Evolutionary conservation across 2,329 filamentous ascomycete genomes (phyloP).

Genomic region (Elsinoe fawcettii): DNA sequence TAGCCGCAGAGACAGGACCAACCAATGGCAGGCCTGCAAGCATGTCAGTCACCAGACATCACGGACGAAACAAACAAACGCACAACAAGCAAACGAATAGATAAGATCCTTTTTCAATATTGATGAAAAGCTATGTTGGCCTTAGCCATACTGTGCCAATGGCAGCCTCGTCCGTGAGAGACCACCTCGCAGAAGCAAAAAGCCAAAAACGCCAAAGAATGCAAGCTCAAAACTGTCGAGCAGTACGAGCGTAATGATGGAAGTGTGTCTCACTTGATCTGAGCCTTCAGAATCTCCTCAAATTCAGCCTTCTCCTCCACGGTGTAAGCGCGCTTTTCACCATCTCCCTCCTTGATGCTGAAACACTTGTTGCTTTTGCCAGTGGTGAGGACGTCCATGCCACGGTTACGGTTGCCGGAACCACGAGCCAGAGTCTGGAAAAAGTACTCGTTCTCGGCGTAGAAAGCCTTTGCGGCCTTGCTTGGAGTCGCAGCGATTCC

Average conservation of each 20-base stretch:
- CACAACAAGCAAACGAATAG: background rate
- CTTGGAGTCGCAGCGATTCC: constrained; percentile 24
- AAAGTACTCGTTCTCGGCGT: constrained; percentile 28
- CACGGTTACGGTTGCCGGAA: constrained; percentile 23
- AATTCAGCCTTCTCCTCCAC: constrained; percentile 24
- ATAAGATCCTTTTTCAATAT: background rate
- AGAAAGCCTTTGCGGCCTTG: constrained; percentile 31
- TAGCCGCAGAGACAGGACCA: constrained; percentile 9
- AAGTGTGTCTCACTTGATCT: constrained; percentile 27
- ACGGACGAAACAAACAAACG: background rate
- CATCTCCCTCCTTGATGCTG: constrained; percentile 25
- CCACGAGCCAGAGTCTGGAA: constrained; percentile 18
- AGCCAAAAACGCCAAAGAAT: background rate
- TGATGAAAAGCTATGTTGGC: background rate
- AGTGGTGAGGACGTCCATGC: constrained; percentile 26
- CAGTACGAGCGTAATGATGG: background rate
- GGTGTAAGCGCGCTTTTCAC: constrained; percentile 20
- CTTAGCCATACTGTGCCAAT: background rate
- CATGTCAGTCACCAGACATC: background rate
- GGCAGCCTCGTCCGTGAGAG: background rate
- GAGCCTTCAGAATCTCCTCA: constrained; percentile 22
- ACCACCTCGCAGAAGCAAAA: background rate
- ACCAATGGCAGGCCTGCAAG: background rate
- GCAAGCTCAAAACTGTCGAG: constrained; percentile 6
- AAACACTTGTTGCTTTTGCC: constrained; percentile 22